Conservation (phyloP, 352 stramenopile species). For the Discostella stelligera region DNA sequence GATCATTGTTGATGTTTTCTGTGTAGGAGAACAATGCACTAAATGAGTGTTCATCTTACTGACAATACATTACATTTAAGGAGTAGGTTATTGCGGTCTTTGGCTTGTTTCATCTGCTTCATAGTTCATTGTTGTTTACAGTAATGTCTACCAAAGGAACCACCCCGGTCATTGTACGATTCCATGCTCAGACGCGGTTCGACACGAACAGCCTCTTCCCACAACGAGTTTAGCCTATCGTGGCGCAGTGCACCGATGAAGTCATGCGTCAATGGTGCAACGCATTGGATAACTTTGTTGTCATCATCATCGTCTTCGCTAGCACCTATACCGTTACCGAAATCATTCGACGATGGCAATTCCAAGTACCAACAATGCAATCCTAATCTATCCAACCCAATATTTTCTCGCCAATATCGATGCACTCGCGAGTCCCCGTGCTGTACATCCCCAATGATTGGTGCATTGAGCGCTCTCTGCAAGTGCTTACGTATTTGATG, state of each 20-base stretch:
- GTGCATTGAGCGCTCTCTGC: conserved; percentile 34
- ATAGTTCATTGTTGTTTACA: too few species aligned
- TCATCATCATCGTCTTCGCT: background rate
- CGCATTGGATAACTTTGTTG: conserved; percentile 21
- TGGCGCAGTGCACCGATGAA: conserved; percentile 22
- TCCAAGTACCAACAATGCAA: conserved; percentile 66
- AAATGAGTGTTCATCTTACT: too few species aligned
- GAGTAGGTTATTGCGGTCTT: too few species aligned
- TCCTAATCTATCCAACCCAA: conserved; percentile 53
- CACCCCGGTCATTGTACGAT: conserved; percentile 44
- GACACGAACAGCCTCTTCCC: conserved; percentile 34
- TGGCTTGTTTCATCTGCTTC: too few species aligned
- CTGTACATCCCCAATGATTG: conserved; percentile 64
- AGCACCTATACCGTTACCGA: too few species aligned
- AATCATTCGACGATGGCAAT: conserved; percentile 21
- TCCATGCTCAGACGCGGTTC: conserved; percentile 41
- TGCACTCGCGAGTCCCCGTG: conserved; percentile 61
- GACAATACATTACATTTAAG: too few species aligned
- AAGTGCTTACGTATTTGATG: conserved; percentile 71
- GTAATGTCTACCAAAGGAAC: conserved; percentile 47
- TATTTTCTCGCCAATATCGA: conserved; percentile 60
- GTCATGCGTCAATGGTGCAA: conserved; percentile 45
- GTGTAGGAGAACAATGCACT: too few species aligned
- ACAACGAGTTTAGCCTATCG: conserved; percentile 31
- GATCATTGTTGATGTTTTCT: too few species aligned